phyloP scores from a whole-genome alignment of 2,329 filamentous ascomycete genomes.

The Aspergillaceae sp. region DNA sequence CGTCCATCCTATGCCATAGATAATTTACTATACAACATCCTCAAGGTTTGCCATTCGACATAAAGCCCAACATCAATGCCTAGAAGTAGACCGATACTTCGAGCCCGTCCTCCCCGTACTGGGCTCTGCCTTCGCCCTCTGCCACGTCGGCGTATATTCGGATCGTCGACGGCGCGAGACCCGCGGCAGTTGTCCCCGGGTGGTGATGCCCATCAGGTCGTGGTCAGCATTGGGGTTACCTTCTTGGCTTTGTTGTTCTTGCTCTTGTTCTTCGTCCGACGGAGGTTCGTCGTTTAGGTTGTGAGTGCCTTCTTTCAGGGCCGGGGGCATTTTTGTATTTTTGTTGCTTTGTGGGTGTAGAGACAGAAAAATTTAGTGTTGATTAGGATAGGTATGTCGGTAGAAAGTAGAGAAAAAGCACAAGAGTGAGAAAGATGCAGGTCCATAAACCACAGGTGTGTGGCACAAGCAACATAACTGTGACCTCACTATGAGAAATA shows the following conservation, averaged over 20 bases:
- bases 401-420: not conserved
- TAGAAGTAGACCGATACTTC: conserved; percentile 8
- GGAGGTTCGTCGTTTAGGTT: not conserved
- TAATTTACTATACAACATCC: too few species aligned
- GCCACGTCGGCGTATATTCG: conserved; percentile 2
- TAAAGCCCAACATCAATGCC: conserved; percentile 6
- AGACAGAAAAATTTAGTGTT: too few species aligned
- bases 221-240: conserved; percentile 8
- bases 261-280: conserved; percentile 1
- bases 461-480: not conserved
- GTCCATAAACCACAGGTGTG: not conserved
- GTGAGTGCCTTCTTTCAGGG: not conserved
- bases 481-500: conserved; percentile 1
- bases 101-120: conserved; percentile 8
- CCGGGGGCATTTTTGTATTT: not conserved
- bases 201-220: conserved; percentile 11
- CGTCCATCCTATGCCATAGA: too few species aligned
- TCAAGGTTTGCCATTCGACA: too few species aligned
- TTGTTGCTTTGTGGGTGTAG: too few species aligned
- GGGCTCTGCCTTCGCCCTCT: not conserved
- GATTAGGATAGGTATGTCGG: too few species aligned
- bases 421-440: not conserved
- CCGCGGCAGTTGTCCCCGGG: conserved; percentile 1
- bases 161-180: conserved; percentile 4
- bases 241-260: conserved; percentile 3